These are phyloP conservation scores for Aspergillus ochraceoroseus DNA, from an alignment of 2,329 filamentous ascomycete species.

Conservation along the genomic window DNA sequence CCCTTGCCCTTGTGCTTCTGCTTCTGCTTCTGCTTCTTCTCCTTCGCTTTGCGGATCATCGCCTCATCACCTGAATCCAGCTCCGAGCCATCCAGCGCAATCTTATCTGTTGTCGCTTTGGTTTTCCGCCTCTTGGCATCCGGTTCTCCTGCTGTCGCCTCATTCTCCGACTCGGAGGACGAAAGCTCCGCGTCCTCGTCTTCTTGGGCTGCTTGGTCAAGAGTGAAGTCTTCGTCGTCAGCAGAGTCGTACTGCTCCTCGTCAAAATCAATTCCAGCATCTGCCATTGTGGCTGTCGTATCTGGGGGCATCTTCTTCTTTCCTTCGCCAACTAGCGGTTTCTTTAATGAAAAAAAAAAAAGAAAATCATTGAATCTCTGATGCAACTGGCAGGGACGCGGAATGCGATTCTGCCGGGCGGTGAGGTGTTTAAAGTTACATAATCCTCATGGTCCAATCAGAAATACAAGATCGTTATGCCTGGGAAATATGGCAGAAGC, in stretches of 20 bases:
- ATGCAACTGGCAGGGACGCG: background rate
- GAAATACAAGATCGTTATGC: constrained; percentile 30
- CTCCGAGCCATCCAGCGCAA: constrained; percentile 32
- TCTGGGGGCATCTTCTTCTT: constrained; percentile 3
- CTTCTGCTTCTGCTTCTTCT: constrained; percentile 39
- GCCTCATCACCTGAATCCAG: constrained; percentile 55
- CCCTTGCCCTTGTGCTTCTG: no score
- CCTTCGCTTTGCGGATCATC: constrained; percentile 49
- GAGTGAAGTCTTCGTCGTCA: constrained; percentile 39
- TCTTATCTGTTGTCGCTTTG: constrained; percentile 20
- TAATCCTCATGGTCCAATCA: no score
- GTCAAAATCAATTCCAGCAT: constrained; percentile 27
- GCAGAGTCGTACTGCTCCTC: constrained; percentile 38
- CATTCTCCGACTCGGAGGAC: constrained; percentile 29
- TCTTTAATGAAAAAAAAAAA: no score
- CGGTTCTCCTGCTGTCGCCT: constrained; percentile 18
- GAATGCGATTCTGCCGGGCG: constrained; percentile 26
- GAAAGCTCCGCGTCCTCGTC: constrained; percentile 33
- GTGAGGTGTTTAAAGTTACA: constrained; percentile 6
- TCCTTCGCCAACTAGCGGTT: no score
- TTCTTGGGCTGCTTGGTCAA: constrained; percentile 34
- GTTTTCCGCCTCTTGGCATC: constrained; percentile 40
- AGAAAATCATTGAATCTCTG: no score
- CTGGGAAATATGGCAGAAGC: background rate
- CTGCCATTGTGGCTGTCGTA: constrained; percentile 6